A percentile compares a stretch with the other conserved stretches of the same genome.
Evolutionary conservation across 345 rosid species (phyloP).

Genomic region (Euphorbia lathyris): DNA sequence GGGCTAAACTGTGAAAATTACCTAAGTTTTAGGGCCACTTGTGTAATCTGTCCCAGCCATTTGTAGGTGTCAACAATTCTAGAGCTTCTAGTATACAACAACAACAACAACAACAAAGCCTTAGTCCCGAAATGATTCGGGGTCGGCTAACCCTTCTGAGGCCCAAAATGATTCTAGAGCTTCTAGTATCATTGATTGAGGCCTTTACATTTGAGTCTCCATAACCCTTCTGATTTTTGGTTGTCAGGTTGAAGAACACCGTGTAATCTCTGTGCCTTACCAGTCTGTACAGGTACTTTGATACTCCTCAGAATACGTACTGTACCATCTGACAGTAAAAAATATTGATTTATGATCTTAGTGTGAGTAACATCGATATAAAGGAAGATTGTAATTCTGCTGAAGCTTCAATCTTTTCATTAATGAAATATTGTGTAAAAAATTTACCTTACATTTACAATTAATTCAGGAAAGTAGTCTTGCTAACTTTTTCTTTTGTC

Average conservation of each 20-base stretch:
- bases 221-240: constrained; percentile 21
- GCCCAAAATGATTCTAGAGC: too few species aligned
- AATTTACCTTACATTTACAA: background rate
- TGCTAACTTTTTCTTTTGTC: background rate
- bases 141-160: too few species aligned
- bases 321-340: background rate
- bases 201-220: constrained; percentile 20
- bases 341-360: background rate
- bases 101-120: too few species aligned
- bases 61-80: background rate
- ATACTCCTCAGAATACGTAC: background rate
- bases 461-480: background rate
- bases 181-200: constrained; percentile 5
- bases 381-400: background rate
- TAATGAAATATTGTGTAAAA: background rate
- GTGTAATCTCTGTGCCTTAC: constrained; percentile 67
- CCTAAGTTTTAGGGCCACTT: too few species aligned
- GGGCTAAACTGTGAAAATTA: too few species aligned
- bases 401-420: background rate
- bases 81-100: too few species aligned
- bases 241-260: constrained; percentile 81
- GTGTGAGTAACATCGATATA: background rate
- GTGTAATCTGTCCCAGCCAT: background rate
- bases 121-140: too few species aligned
- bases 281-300: constrained; percentile 66